Conservation (phyloP, 352 stramenopile species). For the Globisporangium radiosum region DNA sequence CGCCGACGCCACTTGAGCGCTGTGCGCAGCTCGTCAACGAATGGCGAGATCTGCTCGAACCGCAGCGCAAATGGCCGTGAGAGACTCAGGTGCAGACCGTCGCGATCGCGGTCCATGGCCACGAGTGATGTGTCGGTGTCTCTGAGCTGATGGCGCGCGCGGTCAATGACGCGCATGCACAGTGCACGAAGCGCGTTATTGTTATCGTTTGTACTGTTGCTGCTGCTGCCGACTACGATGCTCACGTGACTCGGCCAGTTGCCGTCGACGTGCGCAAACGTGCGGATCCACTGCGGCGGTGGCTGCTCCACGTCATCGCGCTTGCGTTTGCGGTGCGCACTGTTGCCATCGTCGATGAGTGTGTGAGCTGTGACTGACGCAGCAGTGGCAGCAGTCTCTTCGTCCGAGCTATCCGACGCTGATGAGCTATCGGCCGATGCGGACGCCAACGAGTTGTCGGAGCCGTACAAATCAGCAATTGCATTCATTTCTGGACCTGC, state of each 20-base stretch:
- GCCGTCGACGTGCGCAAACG: conserved; percentile 68
- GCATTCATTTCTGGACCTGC: conserved; percentile 4
- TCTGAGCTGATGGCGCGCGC: conserved; percentile 16
- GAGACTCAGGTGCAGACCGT: conserved; percentile 57
- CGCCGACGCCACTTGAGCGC: conserved; percentile 66
- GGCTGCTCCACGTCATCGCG: conserved; percentile 14
- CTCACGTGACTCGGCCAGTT: conserved; percentile 80
- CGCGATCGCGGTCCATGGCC: conserved; percentile 16
- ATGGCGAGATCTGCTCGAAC: conserved; percentile 58
- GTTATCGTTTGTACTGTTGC: background rate
- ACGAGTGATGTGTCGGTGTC: conserved; percentile 20
- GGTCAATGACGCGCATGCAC: conserved; percentile 19
- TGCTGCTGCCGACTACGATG: conserved; percentile 29
- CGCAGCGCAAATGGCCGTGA: conserved; percentile 71
- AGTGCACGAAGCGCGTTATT: conserved; percentile 18
- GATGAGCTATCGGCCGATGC: background rate
- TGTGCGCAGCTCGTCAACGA: conserved; percentile 55
- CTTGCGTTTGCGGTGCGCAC: conserved; percentile 34
- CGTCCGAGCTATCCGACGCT: conserved; percentile 15
- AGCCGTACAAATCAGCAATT: conserved; percentile 16
- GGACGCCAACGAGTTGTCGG: background rate
- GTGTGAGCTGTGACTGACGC: too few relatives aligned
- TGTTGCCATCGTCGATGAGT: background rate
- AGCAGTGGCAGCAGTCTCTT: conserved; percentile 7
- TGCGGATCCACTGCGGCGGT: conserved; percentile 37